A percentile compares a stretch with the other conserved stretches of the same genome.
These are phyloP conservation scores for Phytophthora sansomeana DNA, from an alignment of 352 stramenopile genomes.

Conservation along the genomic window DNA sequence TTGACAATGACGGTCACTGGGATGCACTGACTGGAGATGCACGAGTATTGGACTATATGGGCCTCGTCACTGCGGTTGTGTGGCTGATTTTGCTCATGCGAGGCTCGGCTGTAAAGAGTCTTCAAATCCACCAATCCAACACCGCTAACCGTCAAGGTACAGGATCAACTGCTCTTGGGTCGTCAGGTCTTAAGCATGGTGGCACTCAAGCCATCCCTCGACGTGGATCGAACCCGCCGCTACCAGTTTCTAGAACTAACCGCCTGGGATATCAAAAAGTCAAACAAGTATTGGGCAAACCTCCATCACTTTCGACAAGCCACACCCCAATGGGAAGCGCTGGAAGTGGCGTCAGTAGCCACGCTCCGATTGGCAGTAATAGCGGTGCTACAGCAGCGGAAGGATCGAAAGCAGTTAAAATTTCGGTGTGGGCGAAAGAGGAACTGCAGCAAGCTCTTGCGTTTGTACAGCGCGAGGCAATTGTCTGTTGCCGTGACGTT, in stretches of 20 bases:
- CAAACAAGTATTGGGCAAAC: constrained; percentile 41
- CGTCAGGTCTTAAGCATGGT: constrained; percentile 55
- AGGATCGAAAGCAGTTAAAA: constrained; percentile 63
- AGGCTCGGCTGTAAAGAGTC: constrained; percentile 81
- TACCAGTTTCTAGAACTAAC: constrained; percentile 37
- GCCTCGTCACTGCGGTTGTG: constrained; percentile 75
- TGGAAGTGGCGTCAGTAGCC: constrained; percentile 10
- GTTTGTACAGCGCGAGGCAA: constrained; percentile 73
- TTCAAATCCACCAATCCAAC: constrained; percentile 87
- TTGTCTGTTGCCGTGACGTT: constrained; percentile 78
- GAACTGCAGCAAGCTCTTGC: constrained; percentile 83
- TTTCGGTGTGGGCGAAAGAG: constrained; percentile 80
- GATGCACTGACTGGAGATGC: constrained; percentile 67
- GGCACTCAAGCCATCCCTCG: constrained; percentile 65
- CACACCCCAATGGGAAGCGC: constrained; percentile 14
- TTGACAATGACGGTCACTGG: constrained; percentile 81
- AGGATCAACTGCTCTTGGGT: constrained; percentile 41
- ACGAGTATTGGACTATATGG: constrained; percentile 81
- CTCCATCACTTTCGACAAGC: constrained; percentile 16
- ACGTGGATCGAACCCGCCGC: constrained; percentile 42
- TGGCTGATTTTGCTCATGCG: constrained; percentile 84
- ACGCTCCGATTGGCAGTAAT: constrained; percentile 18
- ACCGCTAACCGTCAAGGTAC: constrained; percentile 41
- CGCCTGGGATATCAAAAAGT: constrained; percentile 45
- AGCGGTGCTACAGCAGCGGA: constrained; percentile 25